These are phyloP conservation scores for Chlorella sp. DNA, from an alignment of 139 green algal genomes.

Conservation along the genomic window DNA sequence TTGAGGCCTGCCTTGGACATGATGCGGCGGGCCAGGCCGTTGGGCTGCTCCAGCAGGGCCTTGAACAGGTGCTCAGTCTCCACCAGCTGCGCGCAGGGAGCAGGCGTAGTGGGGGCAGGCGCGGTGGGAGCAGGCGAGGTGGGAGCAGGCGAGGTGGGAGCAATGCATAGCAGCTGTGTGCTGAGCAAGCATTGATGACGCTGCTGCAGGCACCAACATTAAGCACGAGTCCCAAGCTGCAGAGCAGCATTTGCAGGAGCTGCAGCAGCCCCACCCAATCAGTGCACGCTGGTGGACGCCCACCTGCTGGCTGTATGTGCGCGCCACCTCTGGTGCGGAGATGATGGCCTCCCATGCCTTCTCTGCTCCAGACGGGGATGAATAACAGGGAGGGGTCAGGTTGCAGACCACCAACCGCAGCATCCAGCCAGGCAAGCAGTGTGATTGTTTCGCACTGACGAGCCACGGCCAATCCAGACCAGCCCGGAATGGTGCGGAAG, in stretches of 20 bases:
- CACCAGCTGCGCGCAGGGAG: conserved; percentile 78
- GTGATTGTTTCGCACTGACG: no score
- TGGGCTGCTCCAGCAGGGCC: conserved; percentile 95
- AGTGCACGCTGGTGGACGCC: background rate
- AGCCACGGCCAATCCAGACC: no score
- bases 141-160: no score
- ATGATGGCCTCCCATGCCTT: conserved; percentile 83
- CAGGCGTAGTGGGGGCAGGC: no score
- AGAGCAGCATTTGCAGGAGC: no score
- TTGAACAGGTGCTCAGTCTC: conserved; percentile 98
- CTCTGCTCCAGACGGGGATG: background rate
- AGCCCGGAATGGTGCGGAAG: conserved; percentile 2
- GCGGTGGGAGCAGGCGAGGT: no score
- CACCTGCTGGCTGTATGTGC: conserved; percentile 65
- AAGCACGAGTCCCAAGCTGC: no score
- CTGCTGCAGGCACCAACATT: no score
- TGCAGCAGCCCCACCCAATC: no score
- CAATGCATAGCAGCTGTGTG: no score
- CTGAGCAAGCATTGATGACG: no score
- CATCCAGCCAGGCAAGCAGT: background rate
- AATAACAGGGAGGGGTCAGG: background rate
- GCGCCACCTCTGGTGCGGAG: conserved; percentile 84
- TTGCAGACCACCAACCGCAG: background rate
- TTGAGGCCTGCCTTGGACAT: conserved; percentile 89
- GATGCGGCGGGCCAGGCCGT: conserved; percentile 87